Evolutionary conservation across 2,329 filamentous ascomycete species (phyloP).

Genomic region (Niveomyces coronatus): DNA sequence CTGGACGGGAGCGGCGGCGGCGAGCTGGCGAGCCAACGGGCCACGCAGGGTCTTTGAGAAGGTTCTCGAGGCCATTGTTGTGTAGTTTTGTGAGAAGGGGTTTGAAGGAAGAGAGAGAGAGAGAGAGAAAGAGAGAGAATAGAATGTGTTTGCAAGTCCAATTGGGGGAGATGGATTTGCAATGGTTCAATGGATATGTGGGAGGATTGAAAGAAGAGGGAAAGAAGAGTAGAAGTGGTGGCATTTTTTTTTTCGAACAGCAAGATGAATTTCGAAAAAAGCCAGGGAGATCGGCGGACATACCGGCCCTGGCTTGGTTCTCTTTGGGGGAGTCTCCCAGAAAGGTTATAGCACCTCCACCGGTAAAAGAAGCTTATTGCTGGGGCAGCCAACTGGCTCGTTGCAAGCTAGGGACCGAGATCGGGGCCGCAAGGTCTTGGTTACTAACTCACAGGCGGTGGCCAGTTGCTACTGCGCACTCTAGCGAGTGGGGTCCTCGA

Average conservation of each 20-base stretch:
- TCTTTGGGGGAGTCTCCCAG: background rate
- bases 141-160: constrained; percentile 5
- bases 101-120: constrained; percentile 16
- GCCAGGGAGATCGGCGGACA: too few species aligned
- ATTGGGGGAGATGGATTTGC: constrained; percentile 9
- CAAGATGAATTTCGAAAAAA: constrained; percentile 5
- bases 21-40: constrained; percentile 53
- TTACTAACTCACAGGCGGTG: too few species aligned
- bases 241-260: constrained; percentile 7
- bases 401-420: constrained; percentile 5
- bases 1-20: constrained; percentile 47
- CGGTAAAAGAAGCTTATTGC: constrained; percentile 9
- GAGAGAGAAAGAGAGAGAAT: constrained; percentile 5
- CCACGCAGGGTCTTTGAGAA: constrained; percentile 58
- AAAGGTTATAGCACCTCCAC: too few species aligned
- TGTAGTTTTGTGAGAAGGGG: constrained; percentile 21
- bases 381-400: constrained; percentile 7
- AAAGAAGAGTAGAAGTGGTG: constrained; percentile 8
- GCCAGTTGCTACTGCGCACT: background rate
- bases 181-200: background rate
- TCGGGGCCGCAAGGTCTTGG: too few species aligned
- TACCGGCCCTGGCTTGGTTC: background rate
- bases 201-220: constrained; percentile 7
- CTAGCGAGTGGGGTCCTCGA: too few species aligned
- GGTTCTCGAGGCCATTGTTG: constrained; percentile 67